A percentile compares a stretch with the other conserved stretches of the same genome.
Conservation (phyloP, 2,329 filamentous ascomycete species). For the Fusarium sororula region DNA sequence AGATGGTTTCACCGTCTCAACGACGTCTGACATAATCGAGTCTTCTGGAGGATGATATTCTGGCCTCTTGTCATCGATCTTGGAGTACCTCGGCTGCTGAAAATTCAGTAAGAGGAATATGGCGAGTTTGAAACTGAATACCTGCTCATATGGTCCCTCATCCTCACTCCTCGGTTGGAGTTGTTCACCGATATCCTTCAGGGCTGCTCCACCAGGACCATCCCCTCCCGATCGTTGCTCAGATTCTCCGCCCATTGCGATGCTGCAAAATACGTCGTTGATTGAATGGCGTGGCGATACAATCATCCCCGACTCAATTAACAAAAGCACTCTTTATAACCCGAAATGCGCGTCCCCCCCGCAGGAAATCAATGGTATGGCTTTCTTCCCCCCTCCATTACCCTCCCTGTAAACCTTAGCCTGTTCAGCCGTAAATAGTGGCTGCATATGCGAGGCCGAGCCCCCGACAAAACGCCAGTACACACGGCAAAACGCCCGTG, state of each 20-base stretch:
- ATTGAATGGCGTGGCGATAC: neutral
- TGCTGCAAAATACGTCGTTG: rapidly evolving
- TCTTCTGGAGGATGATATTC: neutral
- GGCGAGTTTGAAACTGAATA: neutral
- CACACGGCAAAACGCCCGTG: neutral
- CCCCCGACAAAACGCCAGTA: neutral
- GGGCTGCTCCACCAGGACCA: neutral
- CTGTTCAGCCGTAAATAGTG: neutral
- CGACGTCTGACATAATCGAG: neutral
- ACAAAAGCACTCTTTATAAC: neutral
- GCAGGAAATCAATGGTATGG: neutral
- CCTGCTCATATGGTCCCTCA: neutral
- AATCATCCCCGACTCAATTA: neutral
- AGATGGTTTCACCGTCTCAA: neutral
- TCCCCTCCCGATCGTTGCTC: neutral
- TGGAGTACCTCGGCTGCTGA: neutral
- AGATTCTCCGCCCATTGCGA: neutral
- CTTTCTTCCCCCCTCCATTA: neutral
- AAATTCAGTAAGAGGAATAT: neutral
- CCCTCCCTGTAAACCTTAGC: neutral
- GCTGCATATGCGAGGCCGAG: neutral
- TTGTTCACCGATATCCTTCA: neutral
- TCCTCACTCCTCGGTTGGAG: neutral
- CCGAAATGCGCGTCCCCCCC: rapidly evolving
- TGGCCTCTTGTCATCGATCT: neutral